Evolutionary conservation across 2,329 filamentous ascomycete species (phyloP), one percentile per base, ranked within the genome.

Genomic region (Colletotrichum limetticola): DNA sequence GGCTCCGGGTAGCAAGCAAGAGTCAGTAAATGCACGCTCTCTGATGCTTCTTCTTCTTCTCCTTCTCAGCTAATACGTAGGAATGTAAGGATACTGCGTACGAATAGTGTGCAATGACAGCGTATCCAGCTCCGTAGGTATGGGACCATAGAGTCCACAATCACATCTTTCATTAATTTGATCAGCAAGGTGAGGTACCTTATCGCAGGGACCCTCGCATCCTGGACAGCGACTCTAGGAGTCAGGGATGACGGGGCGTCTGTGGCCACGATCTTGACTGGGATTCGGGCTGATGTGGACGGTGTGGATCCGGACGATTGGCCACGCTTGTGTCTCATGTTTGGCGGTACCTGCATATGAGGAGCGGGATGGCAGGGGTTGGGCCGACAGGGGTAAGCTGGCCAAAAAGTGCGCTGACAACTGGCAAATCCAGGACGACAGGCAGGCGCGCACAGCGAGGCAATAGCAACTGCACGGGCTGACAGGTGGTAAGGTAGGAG

Each of bases 301-400:
- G 4, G 1, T 19, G 16, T 65, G 66, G 70, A 28, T 46, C 58
- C 4, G 3, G 12, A 26, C 52, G 63, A 74, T 75, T 75, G 74
- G 74, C 52, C 60, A 24, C 46, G 68, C 58, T 63, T 63, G 58
- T 67, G 74, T 74, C 67, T 75, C 74, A 75, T 62, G 55, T 74
- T 65, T 28, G 60, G 63, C 74, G 63, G 74, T 75, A 75, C 74
- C 74, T 75, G 74, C 74, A 74, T 74, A 57, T 46, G 55, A 71
- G 56, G 60, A 62, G 62, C 71, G 62, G 60, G 64, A 73, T 59
- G 52, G 30, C 73, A 73, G 66, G 70, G 53, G 58, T 8, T 35
- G 19, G n/a, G 2, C 68, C 61, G 60, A 65, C 60, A 65, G 60
- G 70, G 70, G 28, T 60, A 12, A 12, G 66, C 59, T 16, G 19